Base-by-base conservation (phyloP, 2,329 filamentous ascomycete genomes). In the Epichloe sylvatica region DNA sequence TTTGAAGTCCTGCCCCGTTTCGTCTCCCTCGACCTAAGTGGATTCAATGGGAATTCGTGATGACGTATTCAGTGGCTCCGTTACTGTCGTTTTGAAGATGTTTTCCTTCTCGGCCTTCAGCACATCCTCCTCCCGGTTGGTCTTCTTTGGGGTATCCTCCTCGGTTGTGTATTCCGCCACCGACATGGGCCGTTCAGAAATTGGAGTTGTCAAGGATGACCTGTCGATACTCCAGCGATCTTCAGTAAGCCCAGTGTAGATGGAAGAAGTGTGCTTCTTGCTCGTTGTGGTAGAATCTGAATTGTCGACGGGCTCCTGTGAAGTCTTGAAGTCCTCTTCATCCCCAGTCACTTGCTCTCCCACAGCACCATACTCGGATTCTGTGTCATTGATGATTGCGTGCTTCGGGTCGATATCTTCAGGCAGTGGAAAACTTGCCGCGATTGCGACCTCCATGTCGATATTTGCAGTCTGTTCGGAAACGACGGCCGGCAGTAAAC, bases 131-230 rank as follows among this genome's bases (percentile, higher is more conserved):
- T 62, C 59, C 46, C 57, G 53, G 23, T 49, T 50, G 45, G 51
- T 46, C 52, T 62, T 64, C 40, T 56, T 61, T 9, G 62, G 61
- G 1, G 63, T 66, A 9, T 62, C 62, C 25, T 64, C 64, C 42
- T 61, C 55, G 23, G 54, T 55, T 19, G 56, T 53, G 17, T 65
- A 62, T 36, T 64, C 64, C 15, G 58, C 53, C 11, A 63, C 55
- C 3, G 66, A 67, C 37, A 56, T 62, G 9, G 60, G 60, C 33
- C 62, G 62, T 38, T 68, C 66, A 21, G 66, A 68, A 2, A 64
- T 68, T 2, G 66, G 65, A 1, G 66, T 69, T 33, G 65, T 67
- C 15, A 67, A 54, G 8, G 63, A 65, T 9, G 66, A 66, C 25
- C 64, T 61, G 37, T 67, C 64, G 19, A 64, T 56, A 53, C 66